A percentile compares a stretch with the other conserved stretches of the same genome.
These are phyloP conservation scores for Glonium stellatum DNA, from an alignment of 495 filamentous ascomycete genomes.

Conservation along the genomic window DNA sequence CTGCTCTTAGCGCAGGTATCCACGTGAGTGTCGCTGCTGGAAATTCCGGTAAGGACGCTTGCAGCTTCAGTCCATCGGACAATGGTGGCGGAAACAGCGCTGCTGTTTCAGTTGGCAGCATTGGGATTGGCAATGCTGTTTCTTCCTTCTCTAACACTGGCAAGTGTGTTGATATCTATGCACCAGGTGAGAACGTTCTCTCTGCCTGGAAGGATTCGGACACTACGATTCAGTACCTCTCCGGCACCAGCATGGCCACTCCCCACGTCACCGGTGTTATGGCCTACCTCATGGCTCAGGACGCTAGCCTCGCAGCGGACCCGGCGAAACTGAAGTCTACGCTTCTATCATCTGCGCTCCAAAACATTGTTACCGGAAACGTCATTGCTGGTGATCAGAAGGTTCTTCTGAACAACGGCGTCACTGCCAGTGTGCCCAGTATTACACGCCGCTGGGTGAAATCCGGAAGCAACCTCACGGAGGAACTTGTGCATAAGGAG, in stretches of 20 bases:
- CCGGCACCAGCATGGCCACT: conserved; percentile 40
- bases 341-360: conserved; percentile 28
- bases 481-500: background rate
- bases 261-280: conserved; percentile 49
- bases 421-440: conserved; percentile 3
- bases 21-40: conserved; percentile 40
- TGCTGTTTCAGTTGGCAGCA: conserved; percentile 36
- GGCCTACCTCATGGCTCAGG: conserved; percentile 40
- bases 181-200: conserved; percentile 38
- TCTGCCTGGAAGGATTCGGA: conserved; percentile 33
- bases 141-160: conserved; percentile 40
- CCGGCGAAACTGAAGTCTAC: conserved; percentile 40
- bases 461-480: background rate
- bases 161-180: conserved; percentile 41
- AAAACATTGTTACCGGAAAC: conserved; percentile 8
- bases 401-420: conserved; percentile 35
- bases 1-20: conserved; percentile 31
- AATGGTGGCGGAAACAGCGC: conserved; percentile 33
- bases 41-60: conserved; percentile 35
- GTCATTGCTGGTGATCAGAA: conserved; percentile 17
- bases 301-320: conserved; percentile 29
- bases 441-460: conserved; percentile 9
- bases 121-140: conserved; percentile 31
- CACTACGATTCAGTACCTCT: conserved; percentile 31
- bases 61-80: conserved; percentile 30